phyloP scores from a whole-genome alignment of 306 rosid genomes.

The Cyclanthera cordifolia region DNA sequence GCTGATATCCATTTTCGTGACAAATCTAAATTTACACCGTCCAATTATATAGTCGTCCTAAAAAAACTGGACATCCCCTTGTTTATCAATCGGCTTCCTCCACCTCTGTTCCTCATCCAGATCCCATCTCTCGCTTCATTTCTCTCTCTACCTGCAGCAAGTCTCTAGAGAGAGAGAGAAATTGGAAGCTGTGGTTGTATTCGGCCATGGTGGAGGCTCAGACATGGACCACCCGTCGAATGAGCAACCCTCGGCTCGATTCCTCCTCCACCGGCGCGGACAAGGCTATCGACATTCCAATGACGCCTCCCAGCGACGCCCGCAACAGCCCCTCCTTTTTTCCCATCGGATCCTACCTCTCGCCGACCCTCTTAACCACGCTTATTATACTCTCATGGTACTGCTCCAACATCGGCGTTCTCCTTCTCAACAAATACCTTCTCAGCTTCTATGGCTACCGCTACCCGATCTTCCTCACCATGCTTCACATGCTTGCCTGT shows the following conservation, averaged over 20 bases:
- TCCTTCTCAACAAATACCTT: conserved; percentile 58
- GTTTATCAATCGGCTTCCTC: conserved; percentile 8
- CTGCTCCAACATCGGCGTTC: conserved; percentile 60
- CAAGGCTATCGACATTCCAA: conserved; percentile 45
- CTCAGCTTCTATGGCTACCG: conserved; percentile 50
- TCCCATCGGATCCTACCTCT: conserved; percentile 15
- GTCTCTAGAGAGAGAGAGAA: background rate
- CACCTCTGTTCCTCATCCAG: background rate
- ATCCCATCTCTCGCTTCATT: background rate
- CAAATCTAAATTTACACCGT: too few species aligned
- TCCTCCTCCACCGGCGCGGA: conserved; percentile 19
- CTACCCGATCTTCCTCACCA: conserved; percentile 59
- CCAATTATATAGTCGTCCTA: background rate
- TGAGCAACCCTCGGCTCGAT: conserved; percentile 53
- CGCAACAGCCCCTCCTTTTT: conserved; percentile 22
- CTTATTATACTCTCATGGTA: conserved; percentile 47
- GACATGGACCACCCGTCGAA: conserved; percentile 52
- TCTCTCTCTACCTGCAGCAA: background rate
- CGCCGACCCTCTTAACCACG: conserved; percentile 22
- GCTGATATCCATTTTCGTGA: background rate
- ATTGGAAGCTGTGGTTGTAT: too few species aligned
- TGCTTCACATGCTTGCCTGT: conserved; percentile 64
- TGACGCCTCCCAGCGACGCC: conserved; percentile 44
- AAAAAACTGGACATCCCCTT: background rate
- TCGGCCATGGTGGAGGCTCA: conserved; percentile 71